Percentiles rank a stretch among this genome's conserved stretches.
Evolutionary conservation across 805 yeast genomes (phyloP).

Genomic region (Metschnikowia sp.): DNA sequence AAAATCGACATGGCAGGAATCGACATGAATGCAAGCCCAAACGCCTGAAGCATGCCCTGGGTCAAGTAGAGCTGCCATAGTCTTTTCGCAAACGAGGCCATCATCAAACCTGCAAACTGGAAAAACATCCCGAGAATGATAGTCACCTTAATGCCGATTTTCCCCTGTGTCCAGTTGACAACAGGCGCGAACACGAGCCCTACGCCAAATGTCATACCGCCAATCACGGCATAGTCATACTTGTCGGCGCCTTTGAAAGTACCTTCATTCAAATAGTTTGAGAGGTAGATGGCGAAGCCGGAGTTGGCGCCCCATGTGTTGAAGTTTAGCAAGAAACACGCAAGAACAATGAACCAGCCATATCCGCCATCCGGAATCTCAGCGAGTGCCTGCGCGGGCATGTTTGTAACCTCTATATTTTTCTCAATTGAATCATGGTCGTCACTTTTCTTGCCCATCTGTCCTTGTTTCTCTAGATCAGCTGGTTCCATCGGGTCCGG

Average conservation of each 20-base stretch:
- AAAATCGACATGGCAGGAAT: constrained; percentile 57
- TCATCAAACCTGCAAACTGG: constrained; percentile 52
- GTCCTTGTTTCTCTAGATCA: too few relatives aligned
- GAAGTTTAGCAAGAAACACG: constrained; percentile 49
- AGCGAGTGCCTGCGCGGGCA: constrained; percentile 1
- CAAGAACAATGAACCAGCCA: constrained; percentile 61
- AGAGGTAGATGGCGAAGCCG: constrained; percentile 61
- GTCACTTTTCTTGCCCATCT: too few relatives aligned
- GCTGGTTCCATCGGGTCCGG: background rate
- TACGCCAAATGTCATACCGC: constrained; percentile 60
- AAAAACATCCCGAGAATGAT: constrained; percentile 47
- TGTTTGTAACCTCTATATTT: background rate
- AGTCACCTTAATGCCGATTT: constrained; percentile 42
- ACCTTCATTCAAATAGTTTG: constrained; percentile 48
- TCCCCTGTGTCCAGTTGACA: constrained; percentile 47
- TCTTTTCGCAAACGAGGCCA: constrained; percentile 57
- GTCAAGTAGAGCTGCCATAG: constrained; percentile 67
- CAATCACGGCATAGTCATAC: constrained; percentile 61
- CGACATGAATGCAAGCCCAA: constrained; percentile 52
- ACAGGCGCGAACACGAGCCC: constrained; percentile 62
- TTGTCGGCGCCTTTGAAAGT: constrained; percentile 53
- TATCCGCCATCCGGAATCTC: constrained; percentile 54
- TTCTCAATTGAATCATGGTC: constrained; percentile 1
- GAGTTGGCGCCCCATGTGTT: constrained; percentile 74
- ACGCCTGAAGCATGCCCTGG: constrained; percentile 64